These are phyloP conservation scores for Euclidium syriacum DNA, from an alignment of 345 rosid species.

Conservation along the genomic window DNA sequence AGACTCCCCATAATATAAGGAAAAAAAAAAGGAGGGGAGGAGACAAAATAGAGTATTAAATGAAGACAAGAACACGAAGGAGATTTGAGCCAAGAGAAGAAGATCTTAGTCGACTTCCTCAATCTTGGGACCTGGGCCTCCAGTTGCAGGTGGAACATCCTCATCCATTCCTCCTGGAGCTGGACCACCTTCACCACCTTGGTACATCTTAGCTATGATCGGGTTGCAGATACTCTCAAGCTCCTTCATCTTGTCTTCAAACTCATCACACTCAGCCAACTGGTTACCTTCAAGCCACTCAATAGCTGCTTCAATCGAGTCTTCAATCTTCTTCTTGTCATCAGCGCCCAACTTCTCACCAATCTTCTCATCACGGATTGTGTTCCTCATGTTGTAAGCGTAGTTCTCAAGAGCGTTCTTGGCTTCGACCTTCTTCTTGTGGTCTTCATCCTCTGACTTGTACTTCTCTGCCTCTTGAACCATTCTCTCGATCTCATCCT, in stretches of 20 bases:
- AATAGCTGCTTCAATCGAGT: conserved; percentile 59
- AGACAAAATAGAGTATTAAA: not conserved
- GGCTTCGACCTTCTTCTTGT: conserved; percentile 67
- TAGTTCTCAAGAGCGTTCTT: conserved; percentile 58
- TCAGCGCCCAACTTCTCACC: conserved; percentile 45
- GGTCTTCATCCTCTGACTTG: conserved; percentile 69
- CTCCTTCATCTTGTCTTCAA: conserved; percentile 78
- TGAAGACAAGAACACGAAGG: not conserved
- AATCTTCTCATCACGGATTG: conserved; percentile 62
- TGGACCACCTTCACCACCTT: conserved; percentile 46
- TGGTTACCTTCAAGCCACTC: conserved; percentile 66
- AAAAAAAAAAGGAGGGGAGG: not conserved
- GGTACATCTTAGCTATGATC: conserved; percentile 76
- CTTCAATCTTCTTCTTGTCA: conserved; percentile 78
- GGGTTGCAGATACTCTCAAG: conserved; percentile 69
- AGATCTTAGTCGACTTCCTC: conserved; percentile 55
- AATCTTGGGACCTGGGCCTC: conserved; percentile 56
- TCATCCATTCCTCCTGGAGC: conserved; percentile 45
- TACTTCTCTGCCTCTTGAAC: conserved; percentile 77
- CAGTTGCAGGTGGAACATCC: conserved; percentile 41
- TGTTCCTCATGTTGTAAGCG: conserved; percentile 72
- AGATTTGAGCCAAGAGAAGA: not conserved
- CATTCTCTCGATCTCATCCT: conserved; percentile 77
- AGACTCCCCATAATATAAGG: not conserved
- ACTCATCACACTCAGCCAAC: conserved; percentile 63